Conservation (phyloP, 768 basidiomycete species). For the Boletellus ananiceps region DNA sequence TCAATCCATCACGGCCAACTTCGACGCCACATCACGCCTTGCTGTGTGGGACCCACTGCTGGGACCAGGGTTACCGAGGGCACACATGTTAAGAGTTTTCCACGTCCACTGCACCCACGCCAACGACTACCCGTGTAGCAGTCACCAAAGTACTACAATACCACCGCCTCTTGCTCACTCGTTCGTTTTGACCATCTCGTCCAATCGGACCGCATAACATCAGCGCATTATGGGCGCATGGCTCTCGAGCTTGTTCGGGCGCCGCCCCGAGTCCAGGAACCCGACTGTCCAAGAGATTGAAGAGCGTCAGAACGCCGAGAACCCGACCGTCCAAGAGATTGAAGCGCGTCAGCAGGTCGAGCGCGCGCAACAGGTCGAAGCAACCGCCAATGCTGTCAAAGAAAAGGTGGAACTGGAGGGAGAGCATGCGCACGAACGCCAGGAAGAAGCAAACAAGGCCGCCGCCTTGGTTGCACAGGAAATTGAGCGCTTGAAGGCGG, state of each 20-base stretch:
- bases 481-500: slow-evolving; percentile 4
- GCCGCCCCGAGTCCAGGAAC: not conserved
- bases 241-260: slow-evolving; percentile 4
- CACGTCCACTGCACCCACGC: no score
- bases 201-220: not conserved
- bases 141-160: no score
- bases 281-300: no score
- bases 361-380: slow-evolving; percentile 6
- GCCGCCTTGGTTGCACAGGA: slow-evolving; percentile 3
- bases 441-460: slow-evolving; percentile 10
- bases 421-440: not conserved
- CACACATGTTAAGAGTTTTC: no score
- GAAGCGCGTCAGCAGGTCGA: slow-evolving; percentile 11
- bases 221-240: slow-evolving; percentile 5
- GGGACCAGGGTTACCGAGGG: no score
- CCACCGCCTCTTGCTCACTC: not conserved
- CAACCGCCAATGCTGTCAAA: not conserved
- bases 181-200: not conserved
- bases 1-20: no score
- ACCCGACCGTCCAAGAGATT: slow-evolving; percentile 13
- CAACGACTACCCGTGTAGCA: no score
- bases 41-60: no score
- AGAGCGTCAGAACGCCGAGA: no score
- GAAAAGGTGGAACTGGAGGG: slow-evolving; percentile 9
- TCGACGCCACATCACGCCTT: no score